Evolutionary conservation across 305 asterid genomes (phyloP).

Genomic region (Fraxinus dipetala): DNA sequence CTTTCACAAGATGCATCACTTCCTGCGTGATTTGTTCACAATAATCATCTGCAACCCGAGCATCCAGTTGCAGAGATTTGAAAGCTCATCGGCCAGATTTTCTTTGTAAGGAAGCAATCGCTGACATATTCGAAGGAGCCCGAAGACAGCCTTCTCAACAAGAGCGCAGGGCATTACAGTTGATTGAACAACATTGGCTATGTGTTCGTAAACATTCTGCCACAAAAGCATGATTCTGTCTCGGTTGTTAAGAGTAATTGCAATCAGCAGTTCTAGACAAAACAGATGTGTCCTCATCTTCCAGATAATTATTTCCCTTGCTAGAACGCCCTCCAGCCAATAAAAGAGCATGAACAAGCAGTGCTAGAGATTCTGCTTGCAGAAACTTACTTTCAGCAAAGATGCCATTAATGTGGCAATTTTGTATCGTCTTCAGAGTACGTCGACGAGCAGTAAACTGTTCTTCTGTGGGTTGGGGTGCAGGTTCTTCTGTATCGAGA

Average conservation of each 20-base stretch:
- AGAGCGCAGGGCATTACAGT: constrained; percentile 78
- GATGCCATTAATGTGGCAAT: constrained; percentile 72
- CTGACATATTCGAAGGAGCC: constrained; percentile 85
- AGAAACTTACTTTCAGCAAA: constrained; percentile 90
- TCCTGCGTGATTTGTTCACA: constrained; percentile 90
- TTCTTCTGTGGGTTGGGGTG: constrained; percentile 74
- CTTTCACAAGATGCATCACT: constrained; percentile 85
- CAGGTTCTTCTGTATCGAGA: constrained; percentile 76
- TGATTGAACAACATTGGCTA: constrained; percentile 74
- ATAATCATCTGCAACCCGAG: constrained; percentile 93
- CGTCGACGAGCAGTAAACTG: constrained; percentile 75
- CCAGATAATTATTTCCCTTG: constrained; percentile 50
- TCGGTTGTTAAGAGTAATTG: constrained; percentile 76
- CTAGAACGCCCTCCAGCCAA: constrained; percentile 57
- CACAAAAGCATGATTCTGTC: constrained; percentile 90
- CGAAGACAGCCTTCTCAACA: constrained; percentile 90
- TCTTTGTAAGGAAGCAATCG: constrained; percentile 91
- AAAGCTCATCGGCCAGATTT: constrained; percentile 86
- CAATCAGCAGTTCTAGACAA: constrained; percentile 83
- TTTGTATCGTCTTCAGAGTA: constrained; percentile 65
- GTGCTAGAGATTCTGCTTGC: constrained; percentile 75
- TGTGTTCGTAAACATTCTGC: constrained; percentile 83
- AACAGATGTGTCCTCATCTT: constrained; percentile 69
- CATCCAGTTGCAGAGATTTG: constrained; percentile 84
- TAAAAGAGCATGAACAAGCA: constrained; percentile 80